Base-by-base conservation (phyloP, 2,329 filamentous ascomycete genomes). In the Periglandula ipomoeae region DNA sequence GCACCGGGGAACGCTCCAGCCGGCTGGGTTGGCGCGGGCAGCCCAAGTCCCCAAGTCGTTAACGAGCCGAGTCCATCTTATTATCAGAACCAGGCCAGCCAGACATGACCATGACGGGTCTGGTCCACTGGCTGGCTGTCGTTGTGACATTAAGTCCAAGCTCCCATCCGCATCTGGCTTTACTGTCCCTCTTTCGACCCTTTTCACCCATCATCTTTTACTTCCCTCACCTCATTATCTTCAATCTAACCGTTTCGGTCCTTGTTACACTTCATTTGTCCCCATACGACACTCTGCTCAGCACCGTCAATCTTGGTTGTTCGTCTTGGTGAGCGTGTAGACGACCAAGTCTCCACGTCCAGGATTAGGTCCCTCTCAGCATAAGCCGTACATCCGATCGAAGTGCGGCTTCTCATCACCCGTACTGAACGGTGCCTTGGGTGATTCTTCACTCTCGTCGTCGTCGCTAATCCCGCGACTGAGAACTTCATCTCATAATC, bases 81-180 rank as follows among this genome's bases (percentile, higher is more conserved):
- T 15, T n/a, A 9, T 32, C 15, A 8, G 27, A 32, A 32, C 15
- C n/a, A n/a, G n/a, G n/a, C n/a, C n/a, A n/a, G n/a, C n/a, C n/a
- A n/a, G n/a, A 32, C 27, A 32, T n/a, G 15, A 24, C 24, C 39
- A 41, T 8, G 34, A 45, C 10, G 32, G 37, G 23, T 19, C 19
- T 39, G 44, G 17, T 37, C 40, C 45, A 27, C 37, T 13, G 19
- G 19, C 37, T 17, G n/a, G 8, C 42, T 17, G 22, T 27, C 34
- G 44, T 46, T 10, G 45, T 47, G 45, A 41, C 37, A 47, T 41
- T 9, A 24, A 40, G 37, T 34, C 37, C 24, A 40, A 19, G 24
- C 37, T 41, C 37, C 37, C 35, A 9, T 41, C 37, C 23, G 13
- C 6, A 47, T 32, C 34, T 32, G 37, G n/a, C 37, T 41, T 17